Percentiles rank a stretch among this genome's conserved stretches.
Evolutionary conservation across 306 rosid species (phyloP).

Genomic region (Bauhinia variegata): DNA sequence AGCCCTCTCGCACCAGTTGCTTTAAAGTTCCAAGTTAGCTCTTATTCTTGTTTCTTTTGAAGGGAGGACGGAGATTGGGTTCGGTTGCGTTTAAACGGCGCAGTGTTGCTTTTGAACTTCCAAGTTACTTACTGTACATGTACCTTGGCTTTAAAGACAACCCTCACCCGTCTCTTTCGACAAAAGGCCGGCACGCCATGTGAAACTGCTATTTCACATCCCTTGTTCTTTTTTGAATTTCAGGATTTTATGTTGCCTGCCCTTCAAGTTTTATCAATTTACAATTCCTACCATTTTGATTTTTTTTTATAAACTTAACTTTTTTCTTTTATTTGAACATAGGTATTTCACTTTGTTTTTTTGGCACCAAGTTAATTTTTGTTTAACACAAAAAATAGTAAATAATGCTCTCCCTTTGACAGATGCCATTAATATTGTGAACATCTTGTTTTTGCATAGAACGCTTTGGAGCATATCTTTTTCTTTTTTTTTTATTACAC

Average conservation of each 20-base stretch:
- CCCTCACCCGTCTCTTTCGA: constrained; percentile 42
- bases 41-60: constrained; percentile 26
- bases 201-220: constrained; percentile 11
- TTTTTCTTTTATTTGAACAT: too few species aligned
- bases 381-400: too few species aligned
- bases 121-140: background rate
- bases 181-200: constrained; percentile 28
- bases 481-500: too few species aligned
- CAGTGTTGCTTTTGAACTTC: background rate
- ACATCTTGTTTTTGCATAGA: too few species aligned
- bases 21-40: background rate
- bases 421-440: too few species aligned
- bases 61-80: background rate
- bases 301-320: too few species aligned
- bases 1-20: constrained; percentile 15
- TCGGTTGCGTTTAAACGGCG: too few species aligned
- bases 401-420: too few species aligned
- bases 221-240: background rate
- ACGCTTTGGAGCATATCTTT: too few species aligned
- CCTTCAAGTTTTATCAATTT: background rate
- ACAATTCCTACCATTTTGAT: background rate
- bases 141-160: constrained; percentile 27
- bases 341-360: too few species aligned
- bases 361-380: too few species aligned
- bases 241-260: background rate